Evolutionary conservation across 2,329 filamentous ascomycete genomes (phyloP), one percentile per base, ranked within the genome.

Genomic region (Colletotrichum zoysiae): DNA sequence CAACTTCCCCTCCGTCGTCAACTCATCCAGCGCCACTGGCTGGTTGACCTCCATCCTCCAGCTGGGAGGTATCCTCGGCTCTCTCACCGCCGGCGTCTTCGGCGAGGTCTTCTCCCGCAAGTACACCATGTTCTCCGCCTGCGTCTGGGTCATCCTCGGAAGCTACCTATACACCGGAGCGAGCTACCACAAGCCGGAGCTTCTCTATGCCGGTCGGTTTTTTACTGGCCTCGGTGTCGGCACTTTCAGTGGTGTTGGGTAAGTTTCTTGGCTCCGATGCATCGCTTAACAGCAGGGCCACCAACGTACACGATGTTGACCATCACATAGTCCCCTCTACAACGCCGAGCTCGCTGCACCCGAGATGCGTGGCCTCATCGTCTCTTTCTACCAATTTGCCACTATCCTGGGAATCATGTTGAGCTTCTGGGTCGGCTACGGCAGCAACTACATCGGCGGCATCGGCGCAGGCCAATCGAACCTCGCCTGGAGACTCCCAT

Each of bases 281-380:
- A 8, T 44, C 16, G 1, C 1, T 4, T 8, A 44, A 20, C 44
- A 61, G 30, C n/a, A 26, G 6, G 5, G 4, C 11, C 0, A 3
- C 11, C 5, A 2, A 16, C 8, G 0, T 3, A n/a, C 57, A 7
- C 3, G 8, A 56, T 18, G 50, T 62, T 65, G 16, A 64, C 26
- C 38, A 6, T 11, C 30, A 35, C 2, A 18, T 40, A 75, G 78
- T 8, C 85, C 85, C 1, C 75, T 87, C 0, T 87, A 87, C 76
- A 86, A 86, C 59, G 84, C 85, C 35, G 87, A 89, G 76, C 80
- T 86, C 6, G 86, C 87, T 1, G 86, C 90, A 12, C 90, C 91
- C 1, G 90, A 93, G 78, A 85, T 92, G n/a, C 84, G 91, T 68
- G 91, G 91, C 48, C 87, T 90, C 20, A 83, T 92, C 2, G 89